Conservation (phyloP, 495 filamentous ascomycete genomes). For the Parachaetomium inaequale region DNA sequence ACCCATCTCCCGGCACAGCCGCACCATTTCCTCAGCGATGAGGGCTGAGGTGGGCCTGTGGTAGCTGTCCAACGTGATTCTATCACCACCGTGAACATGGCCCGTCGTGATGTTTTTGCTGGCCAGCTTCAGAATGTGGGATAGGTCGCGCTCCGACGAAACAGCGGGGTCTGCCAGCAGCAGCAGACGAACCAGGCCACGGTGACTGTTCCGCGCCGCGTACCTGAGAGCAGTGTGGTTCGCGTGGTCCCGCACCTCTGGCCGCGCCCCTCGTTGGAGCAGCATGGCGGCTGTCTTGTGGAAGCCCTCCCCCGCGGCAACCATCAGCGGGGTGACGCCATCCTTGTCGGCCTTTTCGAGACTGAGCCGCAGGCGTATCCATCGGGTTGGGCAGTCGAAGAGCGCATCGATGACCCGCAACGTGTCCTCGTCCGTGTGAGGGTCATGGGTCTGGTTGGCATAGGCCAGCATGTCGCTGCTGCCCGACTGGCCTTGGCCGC, state of each 20-base stretch:
- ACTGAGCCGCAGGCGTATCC: neutral
- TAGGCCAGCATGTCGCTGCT: slow-evolving; percentile 5
- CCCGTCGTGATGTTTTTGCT: slow-evolving; percentile 12
- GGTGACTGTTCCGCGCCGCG: slow-evolving; percentile 9
- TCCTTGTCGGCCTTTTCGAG: slow-evolving; percentile 7
- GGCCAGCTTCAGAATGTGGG: slow-evolving; percentile 21
- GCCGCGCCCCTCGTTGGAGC: slow-evolving; percentile 12
- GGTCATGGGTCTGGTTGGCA: neutral
- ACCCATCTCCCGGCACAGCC: slow-evolving; percentile 13
- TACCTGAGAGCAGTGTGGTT: slow-evolving; percentile 24
- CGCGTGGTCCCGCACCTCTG: slow-evolving; percentile 13
- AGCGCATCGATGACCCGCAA: slow-evolving; percentile 12
- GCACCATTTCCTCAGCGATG: slow-evolving; percentile 21
- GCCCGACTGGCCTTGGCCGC: slow-evolving; percentile 1
- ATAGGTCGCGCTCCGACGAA: slow-evolving; percentile 2
- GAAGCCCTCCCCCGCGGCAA: slow-evolving; percentile 20
- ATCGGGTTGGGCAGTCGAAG: slow-evolving; percentile 6
- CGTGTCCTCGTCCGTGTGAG: slow-evolving; percentile 15
- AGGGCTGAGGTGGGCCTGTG: neutral
- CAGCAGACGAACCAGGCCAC: slow-evolving; percentile 15
- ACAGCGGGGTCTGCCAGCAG: slow-evolving; percentile 18
- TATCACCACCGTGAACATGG: neutral
- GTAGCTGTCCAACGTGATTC: neutral
- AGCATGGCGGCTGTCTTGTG: slow-evolving; percentile 3
- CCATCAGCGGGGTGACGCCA: slow-evolving; percentile 27